Percentiles rank a stretch among this genome's conserved stretches.
These are phyloP conservation scores for Gonium pectorale DNA, from an alignment of 139 green algal species.

Conservation along the genomic window DNA sequence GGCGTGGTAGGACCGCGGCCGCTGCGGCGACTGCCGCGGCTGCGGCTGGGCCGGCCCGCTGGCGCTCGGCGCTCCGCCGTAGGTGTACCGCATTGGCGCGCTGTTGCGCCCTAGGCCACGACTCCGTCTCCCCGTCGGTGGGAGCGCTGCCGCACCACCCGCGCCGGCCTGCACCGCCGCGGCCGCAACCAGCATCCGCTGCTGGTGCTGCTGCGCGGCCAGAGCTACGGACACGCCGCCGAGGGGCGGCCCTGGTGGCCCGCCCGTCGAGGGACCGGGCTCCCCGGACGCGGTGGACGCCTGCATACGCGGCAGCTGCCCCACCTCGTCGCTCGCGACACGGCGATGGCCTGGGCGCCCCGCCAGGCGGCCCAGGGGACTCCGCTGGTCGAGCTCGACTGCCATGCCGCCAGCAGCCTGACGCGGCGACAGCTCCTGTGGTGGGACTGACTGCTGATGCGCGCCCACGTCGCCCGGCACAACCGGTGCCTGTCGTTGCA, in stretches of 20 bases:
- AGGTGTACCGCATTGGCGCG: conserved; percentile 39
- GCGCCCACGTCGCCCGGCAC: too few species aligned
- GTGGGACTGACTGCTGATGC: too few species aligned
- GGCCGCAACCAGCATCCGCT: neutral
- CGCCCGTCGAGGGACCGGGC: too few species aligned
- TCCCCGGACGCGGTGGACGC: too few species aligned
- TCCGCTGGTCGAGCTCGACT: neutral
- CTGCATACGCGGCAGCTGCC: neutral
- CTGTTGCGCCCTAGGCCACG: conserved; percentile 25
- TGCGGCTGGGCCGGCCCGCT: neutral
- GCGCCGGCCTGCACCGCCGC: neutral
- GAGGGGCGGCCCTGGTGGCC: too few species aligned
- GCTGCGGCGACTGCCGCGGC: neutral
- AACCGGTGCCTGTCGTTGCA: neutral
- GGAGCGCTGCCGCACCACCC: neutral
- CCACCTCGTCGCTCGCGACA: neutral
- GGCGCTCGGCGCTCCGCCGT: neutral
- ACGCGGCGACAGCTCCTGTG: too few species aligned
- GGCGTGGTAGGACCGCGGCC: neutral
- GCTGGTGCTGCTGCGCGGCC: neutral
- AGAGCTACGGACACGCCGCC: neutral
- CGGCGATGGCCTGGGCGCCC: conserved; percentile 26
- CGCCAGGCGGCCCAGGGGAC: too few species aligned
- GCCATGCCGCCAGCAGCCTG: neutral
- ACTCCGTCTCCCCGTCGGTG: neutral